Evolutionary conservation across 2,329 filamentous ascomycete genomes (phyloP), one percentile per base, ranked within the genome.

Genomic region (Phialocephala sp.): DNA sequence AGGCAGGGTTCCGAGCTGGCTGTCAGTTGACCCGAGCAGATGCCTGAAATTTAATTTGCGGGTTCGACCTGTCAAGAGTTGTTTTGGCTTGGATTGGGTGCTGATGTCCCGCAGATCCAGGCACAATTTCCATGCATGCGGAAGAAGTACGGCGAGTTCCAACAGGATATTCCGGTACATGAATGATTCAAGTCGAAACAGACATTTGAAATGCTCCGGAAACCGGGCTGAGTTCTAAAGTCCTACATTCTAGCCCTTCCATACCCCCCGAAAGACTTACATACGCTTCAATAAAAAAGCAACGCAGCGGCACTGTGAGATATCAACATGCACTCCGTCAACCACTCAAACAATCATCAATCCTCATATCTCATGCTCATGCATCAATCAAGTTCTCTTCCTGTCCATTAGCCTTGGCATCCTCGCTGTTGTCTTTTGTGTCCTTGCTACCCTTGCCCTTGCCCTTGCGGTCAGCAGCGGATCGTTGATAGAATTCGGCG

Each of bases 401-500:
- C 70, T 79, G 78, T 71, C 80, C 22, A 72, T 79, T 72, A 18
- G 68, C 32, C 62, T 75, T 72, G 32, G 62, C 57, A 69, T 76
- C 75, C 54, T 75, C 75, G 45, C 63, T 74, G 69, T 77, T 79
- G 67, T 80, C 78, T 67, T 76, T 76, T 45, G 77, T 79, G 68
- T 79, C 78, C 70, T 80, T 77, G 63, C 80, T 80, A 67, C 83
- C 82, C 79, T 87, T 85, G 69, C 81, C 83, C 82, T 89, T 89
- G 67, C 81, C 81, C 81, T 90, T 90, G 69, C 85, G 80, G 68
- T 88, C 85, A 73, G 84, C 84, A 59, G 85, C 81, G 64, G 87
- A 86, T 72, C 91, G 85, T 76, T 90, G 87, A 80, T 94, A 95
- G 82, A 88, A 95, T 79, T 94, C 91, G 75, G 93, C 89, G 74